These are phyloP conservation scores for Perkinsus olseni DNA, from an alignment of 169 alveolate species.

Conservation along the genomic window DNA sequence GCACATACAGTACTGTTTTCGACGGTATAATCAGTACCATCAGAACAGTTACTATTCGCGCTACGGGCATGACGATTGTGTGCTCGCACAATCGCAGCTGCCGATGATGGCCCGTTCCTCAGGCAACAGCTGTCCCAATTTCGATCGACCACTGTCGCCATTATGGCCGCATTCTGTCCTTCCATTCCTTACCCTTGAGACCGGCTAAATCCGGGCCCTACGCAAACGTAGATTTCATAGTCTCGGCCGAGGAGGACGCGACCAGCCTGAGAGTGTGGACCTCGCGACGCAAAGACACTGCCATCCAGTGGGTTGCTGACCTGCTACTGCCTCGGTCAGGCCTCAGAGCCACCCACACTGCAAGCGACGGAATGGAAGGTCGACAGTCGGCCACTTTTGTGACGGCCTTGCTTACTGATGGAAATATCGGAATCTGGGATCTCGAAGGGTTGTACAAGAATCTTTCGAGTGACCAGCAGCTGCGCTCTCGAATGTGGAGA, in stretches of 20 bases:
- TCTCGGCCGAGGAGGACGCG: not conserved
- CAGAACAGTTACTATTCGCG: too few relatives aligned
- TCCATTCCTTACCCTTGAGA: not conserved
- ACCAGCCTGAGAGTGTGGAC: not conserved
- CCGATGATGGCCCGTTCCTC: too few relatives aligned
- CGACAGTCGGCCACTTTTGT: not conserved
- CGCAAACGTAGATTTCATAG: not conserved
- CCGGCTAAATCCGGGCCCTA: not conserved
- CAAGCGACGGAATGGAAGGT: not conserved
- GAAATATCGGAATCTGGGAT: not conserved
- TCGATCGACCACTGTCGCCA: not conserved
- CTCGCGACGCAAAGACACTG: not conserved
- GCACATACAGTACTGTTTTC: too few relatives aligned
- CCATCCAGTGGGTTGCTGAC: not conserved
- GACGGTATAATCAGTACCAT: too few relatives aligned
- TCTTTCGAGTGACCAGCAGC: not conserved
- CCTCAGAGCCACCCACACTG: not conserved
- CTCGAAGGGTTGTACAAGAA: not conserved
- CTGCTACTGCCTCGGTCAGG: not conserved
- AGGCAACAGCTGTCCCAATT: not conserved
- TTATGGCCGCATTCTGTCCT: not conserved
- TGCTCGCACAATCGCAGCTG: too few relatives aligned
- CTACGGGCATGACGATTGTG: too few relatives aligned
- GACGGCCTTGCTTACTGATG: not conserved
- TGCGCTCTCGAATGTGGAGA: not conserved